These are phyloP conservation scores for Thinopyrum obtusiflorum DNA, from an alignment of 202 grass and related monocot species.

Conservation along the genomic window DNA sequence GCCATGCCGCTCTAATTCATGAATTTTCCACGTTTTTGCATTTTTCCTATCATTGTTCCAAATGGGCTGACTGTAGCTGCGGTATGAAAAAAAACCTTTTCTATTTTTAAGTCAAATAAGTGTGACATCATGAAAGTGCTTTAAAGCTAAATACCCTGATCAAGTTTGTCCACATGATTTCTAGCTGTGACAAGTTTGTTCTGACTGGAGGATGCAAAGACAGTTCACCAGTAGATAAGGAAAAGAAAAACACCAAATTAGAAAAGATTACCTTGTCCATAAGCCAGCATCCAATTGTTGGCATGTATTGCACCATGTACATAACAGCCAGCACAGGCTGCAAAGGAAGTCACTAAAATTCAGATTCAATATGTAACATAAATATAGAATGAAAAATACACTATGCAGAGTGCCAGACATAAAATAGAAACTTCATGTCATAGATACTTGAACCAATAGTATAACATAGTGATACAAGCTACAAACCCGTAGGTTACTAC, in stretches of 20 bases:
- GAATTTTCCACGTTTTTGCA: background rate
- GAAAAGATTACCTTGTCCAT: slow-evolving; percentile 83
- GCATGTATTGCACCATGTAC: slow-evolving; percentile 93
- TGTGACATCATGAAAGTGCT: background rate
- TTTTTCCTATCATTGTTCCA: background rate
- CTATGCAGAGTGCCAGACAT: background rate
- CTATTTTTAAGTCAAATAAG: background rate
- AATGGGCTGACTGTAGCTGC: background rate
- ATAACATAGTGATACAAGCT: background rate
- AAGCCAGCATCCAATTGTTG: slow-evolving; percentile 80
- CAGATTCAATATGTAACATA: background rate
- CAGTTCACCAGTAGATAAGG: background rate
- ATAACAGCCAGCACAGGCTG: slow-evolving; percentile 92
- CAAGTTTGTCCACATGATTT: background rate
- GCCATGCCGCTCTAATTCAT: background rate
- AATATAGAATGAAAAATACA: slow-evolving; percentile 1
- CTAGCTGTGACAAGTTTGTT: background rate
- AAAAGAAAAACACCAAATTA: background rate
- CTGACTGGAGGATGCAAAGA: background rate
- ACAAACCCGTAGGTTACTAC: background rate
- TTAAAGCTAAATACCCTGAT: background rate
- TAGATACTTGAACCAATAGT: background rate
- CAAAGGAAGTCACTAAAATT: slow-evolving; percentile 23
- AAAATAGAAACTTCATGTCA: background rate
- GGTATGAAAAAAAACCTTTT: background rate